phyloP scores from a whole-genome alignment of 1,284 basidiomycete genomes.

The Leccinum variabile region DNA sequence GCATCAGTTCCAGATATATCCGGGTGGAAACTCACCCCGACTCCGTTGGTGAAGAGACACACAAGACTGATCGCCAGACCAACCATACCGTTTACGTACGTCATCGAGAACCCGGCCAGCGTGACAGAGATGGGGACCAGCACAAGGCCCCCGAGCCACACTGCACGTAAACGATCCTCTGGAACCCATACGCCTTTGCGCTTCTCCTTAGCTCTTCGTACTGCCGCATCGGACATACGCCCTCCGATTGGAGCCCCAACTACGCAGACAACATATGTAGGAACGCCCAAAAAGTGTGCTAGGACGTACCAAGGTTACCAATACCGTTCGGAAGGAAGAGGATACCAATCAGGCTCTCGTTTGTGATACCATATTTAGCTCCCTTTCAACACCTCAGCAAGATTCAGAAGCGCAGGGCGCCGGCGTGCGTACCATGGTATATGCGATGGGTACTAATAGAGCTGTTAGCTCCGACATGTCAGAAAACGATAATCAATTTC shows the following conservation, averaged over 20 bases:
- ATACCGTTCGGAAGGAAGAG: constrained; percentile 60
- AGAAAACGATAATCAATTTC: background rate
- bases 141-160: too few relatives aligned
- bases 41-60: constrained; percentile 49
- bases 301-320: constrained; percentile 53
- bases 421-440: constrained; percentile 31
- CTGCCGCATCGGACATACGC: constrained; percentile 48
- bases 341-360: constrained; percentile 57
- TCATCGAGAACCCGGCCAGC: too few relatives aligned
- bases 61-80: constrained; percentile 21
- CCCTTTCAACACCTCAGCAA: constrained; percentile 39
- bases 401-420: background rate
- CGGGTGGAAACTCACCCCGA: constrained; percentile 41
- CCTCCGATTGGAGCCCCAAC: constrained; percentile 57
- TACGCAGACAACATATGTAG: constrained; percentile 17
- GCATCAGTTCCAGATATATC: background rate
- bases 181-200: constrained; percentile 53
- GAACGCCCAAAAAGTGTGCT: background rate
- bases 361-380: constrained; percentile 56
- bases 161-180: constrained; percentile 58
- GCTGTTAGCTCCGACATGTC: constrained; percentile 25
- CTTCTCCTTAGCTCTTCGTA: constrained; percentile 48
- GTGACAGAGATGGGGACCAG: too few relatives aligned
- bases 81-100: too few relatives aligned
- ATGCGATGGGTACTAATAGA: constrained; percentile 38